A percentile compares a stretch with the other conserved stretches of the same genome.
Conservation (phyloP, 108 stramenopile species). For the Cyclostephanos invisitatus region DNA sequence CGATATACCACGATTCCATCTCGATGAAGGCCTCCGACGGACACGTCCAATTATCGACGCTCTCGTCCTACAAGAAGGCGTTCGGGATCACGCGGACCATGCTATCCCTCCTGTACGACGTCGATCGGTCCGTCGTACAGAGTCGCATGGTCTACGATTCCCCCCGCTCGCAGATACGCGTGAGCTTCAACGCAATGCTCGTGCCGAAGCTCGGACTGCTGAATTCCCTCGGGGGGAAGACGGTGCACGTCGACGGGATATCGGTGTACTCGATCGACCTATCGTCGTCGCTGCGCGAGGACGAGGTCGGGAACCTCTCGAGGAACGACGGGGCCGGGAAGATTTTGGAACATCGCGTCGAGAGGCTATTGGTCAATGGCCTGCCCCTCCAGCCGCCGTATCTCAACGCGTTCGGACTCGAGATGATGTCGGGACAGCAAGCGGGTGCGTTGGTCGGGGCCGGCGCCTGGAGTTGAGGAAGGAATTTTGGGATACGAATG, state of each 20-base stretch:
- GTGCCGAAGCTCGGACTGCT: slow-evolving; percentile 48
- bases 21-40: slow-evolving; percentile 62
- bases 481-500: background rate
- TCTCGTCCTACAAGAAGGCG: slow-evolving; percentile 67
- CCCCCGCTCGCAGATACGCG: slow-evolving; percentile 66
- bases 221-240: slow-evolving; percentile 21
- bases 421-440: slow-evolving; percentile 22
- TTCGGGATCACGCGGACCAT: slow-evolving; percentile 60
- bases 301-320: slow-evolving; percentile 4
- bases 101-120: slow-evolving; percentile 61
- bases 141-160: slow-evolving; percentile 84
- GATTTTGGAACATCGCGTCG: slow-evolving; percentile 76
- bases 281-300: background rate
- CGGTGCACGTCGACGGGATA: slow-evolving; percentile 78
- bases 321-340: slow-evolving; percentile 52
- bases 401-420: slow-evolving; percentile 22
- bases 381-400: slow-evolving; percentile 70
- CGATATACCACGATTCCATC: slow-evolving; percentile 72
- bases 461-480: slow-evolving; percentile 35
- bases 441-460: slow-evolving; percentile 26
- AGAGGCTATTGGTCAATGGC: slow-evolving; percentile 75
- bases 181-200: slow-evolving; percentile 74
- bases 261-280: slow-evolving; percentile 69
- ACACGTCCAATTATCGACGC: slow-evolving; percentile 56
- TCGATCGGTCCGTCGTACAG: slow-evolving; percentile 55